Evolutionary conservation across 352 stramenopile species (phyloP), one percentile per base, ranked within the genome.

Genomic region (Globisporangium rhizosaccharum): DNA sequence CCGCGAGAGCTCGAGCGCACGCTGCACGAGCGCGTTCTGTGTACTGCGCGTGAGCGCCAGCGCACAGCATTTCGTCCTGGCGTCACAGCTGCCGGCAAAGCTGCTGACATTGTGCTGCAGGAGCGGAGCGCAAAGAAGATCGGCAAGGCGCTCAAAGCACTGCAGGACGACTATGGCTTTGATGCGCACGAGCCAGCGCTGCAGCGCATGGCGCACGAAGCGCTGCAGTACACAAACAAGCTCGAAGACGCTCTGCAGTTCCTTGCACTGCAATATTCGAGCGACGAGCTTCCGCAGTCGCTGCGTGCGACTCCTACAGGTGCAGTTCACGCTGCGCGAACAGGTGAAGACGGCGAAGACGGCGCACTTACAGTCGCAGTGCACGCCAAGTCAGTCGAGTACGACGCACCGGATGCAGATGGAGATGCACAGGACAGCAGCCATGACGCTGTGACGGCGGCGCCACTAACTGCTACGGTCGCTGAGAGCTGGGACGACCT

Each of bases 231-330:
- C 58, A 68, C 71, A 4, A 92, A 92, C 62, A 70, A 72, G 3
- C 67, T 85, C 33, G 82, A 90, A 59, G 79, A 92, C 57, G 79
- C 82, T 36, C 67, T 92, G 51, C 60, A 53, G 57, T 92, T 89
- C 53, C 52, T 92, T 44, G 64, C 74, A 52, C 62, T 90, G 52
- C 79, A 90, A 56, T 55, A 71, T 36, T 26, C 74, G 23, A 89
- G 82, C 45, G 73, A 85, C 11, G 75, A 76, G 57, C 70, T 92
- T 4, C 82, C 82, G 1, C 18, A 33, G 0, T 61, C 66, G 20
- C 51, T 91, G 18, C 72, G 76, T 1, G 75, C 76, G 28, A 74
- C 70, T 17, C 62, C 65, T 4, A 33, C 23, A 0, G 20, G 36
- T 1, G 54, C 59, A 12, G 23, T 51, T 1, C 39, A 7, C 1